Percentiles rank a stretch among this genome's conserved stretches.
These are phyloP conservation scores for Clarireedia paspali DNA, from an alignment of 2,329 filamentous ascomycete genomes.

Conservation along the genomic window DNA sequence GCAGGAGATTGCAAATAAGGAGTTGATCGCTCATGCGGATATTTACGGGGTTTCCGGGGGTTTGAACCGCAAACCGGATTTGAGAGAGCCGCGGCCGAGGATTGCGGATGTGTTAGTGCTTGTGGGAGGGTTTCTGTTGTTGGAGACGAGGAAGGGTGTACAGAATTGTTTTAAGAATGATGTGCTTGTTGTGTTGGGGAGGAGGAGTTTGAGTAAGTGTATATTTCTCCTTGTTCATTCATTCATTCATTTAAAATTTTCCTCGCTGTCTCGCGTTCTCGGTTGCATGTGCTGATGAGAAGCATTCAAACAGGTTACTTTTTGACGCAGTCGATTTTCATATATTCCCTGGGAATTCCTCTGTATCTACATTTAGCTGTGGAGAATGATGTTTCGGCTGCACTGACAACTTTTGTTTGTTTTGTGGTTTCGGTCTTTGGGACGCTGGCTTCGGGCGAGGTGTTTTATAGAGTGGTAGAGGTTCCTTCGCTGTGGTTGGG, in stretches of 20 bases:
- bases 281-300: not conserved
- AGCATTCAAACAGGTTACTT: conserved; percentile 31
- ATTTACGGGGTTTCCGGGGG: conserved; percentile 31
- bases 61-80: conserved; percentile 31
- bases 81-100: conserved; percentile 31
- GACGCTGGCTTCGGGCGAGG: not conserved
- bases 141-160: conserved; percentile 33
- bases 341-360: conserved; percentile 36
- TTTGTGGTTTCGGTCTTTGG: not conserved
- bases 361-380: conserved; percentile 19
- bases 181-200: conserved; percentile 33
- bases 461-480: conserved; percentile 13
- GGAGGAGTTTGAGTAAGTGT: conserved; percentile 37
- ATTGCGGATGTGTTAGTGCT: conserved; percentile 38
- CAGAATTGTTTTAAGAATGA: conserved; percentile 31
- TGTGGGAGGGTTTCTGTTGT: conserved; percentile 33
- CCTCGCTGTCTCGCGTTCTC: not conserved
- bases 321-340: conserved; percentile 33
- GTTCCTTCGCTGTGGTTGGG: conserved; percentile 10
- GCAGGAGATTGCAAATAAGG: conserved; percentile 30
- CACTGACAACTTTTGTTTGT: not conserved
- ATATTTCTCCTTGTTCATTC: too few relatives aligned
- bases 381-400: not conserved
- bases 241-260: too few relatives aligned
- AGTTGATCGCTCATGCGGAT: conserved; percentile 34